Percentiles rank a stretch among this genome's conserved stretches.
phyloP scores from a whole-genome alignment of 495 filamentous ascomycete genomes.

The Tuber magnatum region DNA sequence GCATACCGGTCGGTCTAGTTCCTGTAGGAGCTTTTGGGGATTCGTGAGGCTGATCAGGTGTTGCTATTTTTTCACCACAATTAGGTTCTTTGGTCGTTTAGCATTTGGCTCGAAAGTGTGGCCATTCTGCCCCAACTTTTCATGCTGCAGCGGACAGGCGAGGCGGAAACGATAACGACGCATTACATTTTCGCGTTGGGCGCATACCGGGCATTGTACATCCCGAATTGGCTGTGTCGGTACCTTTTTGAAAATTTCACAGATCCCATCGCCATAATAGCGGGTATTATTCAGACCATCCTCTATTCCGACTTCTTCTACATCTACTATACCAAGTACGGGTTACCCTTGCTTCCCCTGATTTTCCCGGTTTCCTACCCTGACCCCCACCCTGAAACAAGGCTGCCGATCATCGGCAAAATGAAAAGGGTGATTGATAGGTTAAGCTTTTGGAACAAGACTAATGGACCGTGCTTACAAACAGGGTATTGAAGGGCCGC shows the following conservation, averaged over 20 bases:
- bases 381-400: constrained; percentile 20
- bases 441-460: constrained; percentile 27
- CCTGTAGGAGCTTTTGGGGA: constrained; percentile 59
- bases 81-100: constrained; percentile 93
- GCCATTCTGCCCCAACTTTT: constrained; percentile 96
- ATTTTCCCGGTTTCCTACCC: constrained; percentile 14
- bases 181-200: constrained; percentile 98
- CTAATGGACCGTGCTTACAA: constrained; percentile 36
- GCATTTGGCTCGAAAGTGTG: constrained; percentile 93
- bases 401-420: constrained; percentile 27
- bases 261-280: constrained; percentile 75
- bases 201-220: constrained; percentile 84
- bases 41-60: constrained; percentile 31
- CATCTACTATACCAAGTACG: constrained; percentile 94
- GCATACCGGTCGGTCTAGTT: constrained; percentile 84
- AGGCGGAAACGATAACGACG: constrained; percentile 95
- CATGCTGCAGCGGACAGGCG: constrained; percentile 93
- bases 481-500: constrained; percentile 72
- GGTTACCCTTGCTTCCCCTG: constrained; percentile 19
- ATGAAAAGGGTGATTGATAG: constrained; percentile 8
- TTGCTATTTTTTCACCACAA: constrained; percentile 28
- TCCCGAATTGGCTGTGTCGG: constrained; percentile 94
- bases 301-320: constrained; percentile 99
- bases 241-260: constrained; percentile 65
- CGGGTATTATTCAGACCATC: constrained; percentile 85